A percentile compares a stretch with the other conserved stretches of the same genome.
These are phyloP conservation scores for Chiua sp. DNA, from an alignment of 1,284 basidiomycete species.

Conservation along the genomic window DNA sequence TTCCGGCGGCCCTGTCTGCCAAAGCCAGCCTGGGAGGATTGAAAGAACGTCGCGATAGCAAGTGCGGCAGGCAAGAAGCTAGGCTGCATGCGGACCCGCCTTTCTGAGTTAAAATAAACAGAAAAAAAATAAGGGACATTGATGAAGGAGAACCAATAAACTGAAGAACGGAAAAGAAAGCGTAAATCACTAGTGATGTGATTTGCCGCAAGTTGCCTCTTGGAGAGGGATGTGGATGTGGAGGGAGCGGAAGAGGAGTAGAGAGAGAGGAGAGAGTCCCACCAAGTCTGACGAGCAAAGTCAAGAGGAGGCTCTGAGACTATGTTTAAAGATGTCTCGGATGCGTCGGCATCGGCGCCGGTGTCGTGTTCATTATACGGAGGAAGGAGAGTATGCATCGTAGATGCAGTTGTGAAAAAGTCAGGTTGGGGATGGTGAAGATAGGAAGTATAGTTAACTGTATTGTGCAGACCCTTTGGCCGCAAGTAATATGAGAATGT, in stretches of 20 bases:
- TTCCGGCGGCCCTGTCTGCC: conserved; percentile 55
- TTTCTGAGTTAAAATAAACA: conserved; percentile 58
- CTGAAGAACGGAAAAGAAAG: conserved; percentile 66
- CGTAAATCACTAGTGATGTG: conserved; percentile 63
- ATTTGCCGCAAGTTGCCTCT: conserved; percentile 51
- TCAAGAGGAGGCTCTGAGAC: conserved; percentile 61
- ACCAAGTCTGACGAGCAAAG: conserved; percentile 76
- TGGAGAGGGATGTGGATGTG: conserved; percentile 42
- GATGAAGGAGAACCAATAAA: conserved; percentile 75
- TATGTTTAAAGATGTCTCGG: conserved; percentile 36
- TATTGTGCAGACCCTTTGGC: conserved; percentile 26
- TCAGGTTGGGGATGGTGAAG: conserved; percentile 4
- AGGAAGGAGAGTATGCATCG: conserved; percentile 9
- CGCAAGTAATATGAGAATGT: conserved; percentile 31
- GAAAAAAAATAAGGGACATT: conserved; percentile 70
- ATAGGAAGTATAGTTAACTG: conserved; percentile 5
- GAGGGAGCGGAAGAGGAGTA: conserved; percentile 49
- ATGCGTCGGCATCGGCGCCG: conserved; percentile 36
- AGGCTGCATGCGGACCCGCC: conserved; percentile 66
- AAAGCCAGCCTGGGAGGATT: conserved; percentile 65
- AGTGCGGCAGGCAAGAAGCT: conserved; percentile 68
- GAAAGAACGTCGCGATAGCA: conserved; percentile 68
- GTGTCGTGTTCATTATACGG: conserved; percentile 38
- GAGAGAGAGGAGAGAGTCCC: conserved; percentile 68
- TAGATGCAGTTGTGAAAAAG: background rate